A percentile compares a stretch with the other conserved stretches of the same genome.
Evolutionary conservation across 2,329 filamentous ascomycete species (phyloP).

Genomic region (Penicillium freii): DNA sequence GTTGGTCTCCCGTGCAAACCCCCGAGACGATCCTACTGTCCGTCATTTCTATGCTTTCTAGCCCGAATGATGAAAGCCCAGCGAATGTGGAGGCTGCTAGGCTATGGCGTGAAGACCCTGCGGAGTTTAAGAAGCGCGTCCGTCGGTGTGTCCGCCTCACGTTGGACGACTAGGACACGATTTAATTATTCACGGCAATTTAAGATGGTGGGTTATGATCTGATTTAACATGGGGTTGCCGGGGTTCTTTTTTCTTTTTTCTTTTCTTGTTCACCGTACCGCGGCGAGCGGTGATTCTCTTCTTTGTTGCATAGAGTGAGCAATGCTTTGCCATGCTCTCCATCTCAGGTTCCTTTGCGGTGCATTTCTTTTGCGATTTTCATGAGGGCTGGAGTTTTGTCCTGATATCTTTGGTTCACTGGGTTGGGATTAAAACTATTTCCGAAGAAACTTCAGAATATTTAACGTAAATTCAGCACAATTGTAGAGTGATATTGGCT

Average conservation of each 20-base stretch:
- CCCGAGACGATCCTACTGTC: conserved; percentile 91
- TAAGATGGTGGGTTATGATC: conserved; percentile 9
- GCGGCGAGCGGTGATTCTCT: neutral
- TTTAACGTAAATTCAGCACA: neutral
- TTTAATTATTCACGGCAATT: neutral
- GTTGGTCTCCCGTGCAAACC: conserved; percentile 92
- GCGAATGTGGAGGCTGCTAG: conserved; percentile 93
- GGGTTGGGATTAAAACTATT: neutral
- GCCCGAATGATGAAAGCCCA: conserved; percentile 92
- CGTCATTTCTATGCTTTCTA: conserved; percentile 87
- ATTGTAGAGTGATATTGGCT: neutral
- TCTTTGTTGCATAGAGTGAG: conserved; percentile 15
- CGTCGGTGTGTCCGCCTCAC: conserved; percentile 78
- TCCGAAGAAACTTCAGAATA: neutral
- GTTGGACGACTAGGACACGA: conserved; percentile 58
- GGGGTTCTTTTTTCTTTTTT: neutral
- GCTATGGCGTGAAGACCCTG: conserved; percentile 76
- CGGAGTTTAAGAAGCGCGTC: conserved; percentile 75
- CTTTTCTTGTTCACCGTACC: neutral
- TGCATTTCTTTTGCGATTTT: conserved; percentile 8
- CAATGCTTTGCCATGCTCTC: conserved; percentile 7
- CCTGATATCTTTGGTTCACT: neutral
- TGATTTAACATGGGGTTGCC: conserved; percentile 16
- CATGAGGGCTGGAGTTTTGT: conserved; percentile 12
- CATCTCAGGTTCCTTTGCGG: neutral